Evolutionary conservation across 75 land plant genomes (phyloP), one percentile per base, ranked within the genome.

Genomic region (Sequoiadendron giganteum): DNA sequence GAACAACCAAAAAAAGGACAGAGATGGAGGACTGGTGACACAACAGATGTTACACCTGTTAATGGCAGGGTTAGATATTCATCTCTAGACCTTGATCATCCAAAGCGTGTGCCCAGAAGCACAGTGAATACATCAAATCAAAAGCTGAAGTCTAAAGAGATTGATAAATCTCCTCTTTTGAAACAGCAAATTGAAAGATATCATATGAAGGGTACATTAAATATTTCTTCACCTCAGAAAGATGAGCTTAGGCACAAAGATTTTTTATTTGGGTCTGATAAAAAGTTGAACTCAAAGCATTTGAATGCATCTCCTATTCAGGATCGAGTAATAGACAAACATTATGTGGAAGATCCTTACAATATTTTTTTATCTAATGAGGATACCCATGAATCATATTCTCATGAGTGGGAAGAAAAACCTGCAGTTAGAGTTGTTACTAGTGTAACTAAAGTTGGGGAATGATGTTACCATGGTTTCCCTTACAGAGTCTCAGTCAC

Each of bases 351-450:
- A 47, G 75, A 40, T 78, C 68, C 79, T 38, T 56, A 54, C 32
- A 18, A 79, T 1, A 85, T 82, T 34, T 87, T 89, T 83, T 19
- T 87, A 72, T 85, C 43, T 25, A 89, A 80, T 42, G 81, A 87
- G 85, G 86, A 61, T 84, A 42, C 28, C 25, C 61, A 61, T 2
- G 79, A 90, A 87, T 91, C 92, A 40, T 86, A 90, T 87, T 89
- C 85, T 88, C 89, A 89, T 48, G 87, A 90, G 8, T 93, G 93
- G 91, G 93, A 91, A 88, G 94, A 95, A 85, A 95, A 93, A 88
- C 86, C 78, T 65, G 95, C 91, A 80, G 88, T 92, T 32, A 68
- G 89, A 42, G 87, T 88, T 85, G 80, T 89, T 84, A 45, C 34
- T 28, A 70, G 76, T 70, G 34, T n/a, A n/a, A n/a, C n/a, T 85